Base-by-base conservation (phyloP, 441 rosid species). In the Syzygium syzygioides region DNA sequence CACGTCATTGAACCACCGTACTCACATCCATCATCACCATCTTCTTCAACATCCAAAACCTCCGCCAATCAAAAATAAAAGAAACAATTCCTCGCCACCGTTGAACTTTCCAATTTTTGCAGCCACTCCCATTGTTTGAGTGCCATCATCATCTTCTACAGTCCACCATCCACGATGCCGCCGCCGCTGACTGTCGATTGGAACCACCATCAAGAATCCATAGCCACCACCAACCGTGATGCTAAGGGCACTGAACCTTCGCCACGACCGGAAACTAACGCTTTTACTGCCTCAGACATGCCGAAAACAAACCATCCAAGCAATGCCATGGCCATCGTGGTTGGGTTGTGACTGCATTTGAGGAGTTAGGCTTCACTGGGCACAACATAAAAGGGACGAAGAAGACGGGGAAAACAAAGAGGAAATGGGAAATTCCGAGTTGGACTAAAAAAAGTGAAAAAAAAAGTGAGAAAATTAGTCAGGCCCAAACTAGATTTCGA, bases 151-250 rank as follows among this genome's bases (percentile, higher is more conserved):
- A 66, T 66, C 76, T 66, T 17, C 76, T 66, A 30, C 25, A 32
- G 32, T n/a, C 71, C 37, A 3, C 37, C 20, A 17, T 17, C 76
- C 76, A 66, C 18, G 0, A 7, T 4, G 37, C 71, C 10, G 25
- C 76, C 0, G 23, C 41, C 23, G 0, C 3, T 11, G 0, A 8
- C 37, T 10, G 7, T 62, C 71, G 20, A 3, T 62, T n/a, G 71
- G 20, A 62, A 18, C 71, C 71, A 62, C 79, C 79, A 66, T 66
- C 25, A 32, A 32, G 79, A 32, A 32, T 66, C 71, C 45, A 32
- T 66, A 9, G 79, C 45, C 7, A 66, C 41, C 79, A 15, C 71
- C 10, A 9, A 2, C 71, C 37, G 3, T 0, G 76, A 64, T 64
- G 71, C 1, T 8, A 62, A n/a, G 0, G 9, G 79, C 79, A 1